Base-by-base conservation (phyloP, 177 flowering plant genomes). In the Vitis hybrid region DNA sequence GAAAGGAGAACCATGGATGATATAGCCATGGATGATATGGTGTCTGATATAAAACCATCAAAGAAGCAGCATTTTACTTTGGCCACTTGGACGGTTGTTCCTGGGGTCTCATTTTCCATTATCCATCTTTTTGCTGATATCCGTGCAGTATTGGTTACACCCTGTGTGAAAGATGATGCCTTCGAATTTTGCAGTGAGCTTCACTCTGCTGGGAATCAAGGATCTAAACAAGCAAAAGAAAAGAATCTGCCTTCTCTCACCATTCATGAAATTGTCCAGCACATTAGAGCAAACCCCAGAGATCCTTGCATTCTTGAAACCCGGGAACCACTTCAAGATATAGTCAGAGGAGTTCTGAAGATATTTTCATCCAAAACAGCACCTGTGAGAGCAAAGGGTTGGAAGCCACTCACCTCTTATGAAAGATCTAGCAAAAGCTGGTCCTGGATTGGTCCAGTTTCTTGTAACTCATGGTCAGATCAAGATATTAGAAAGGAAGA, bases 291-390 rank as follows among this genome's bases (percentile, higher is more conserved):
- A 70, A 94, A 88, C 70, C 99, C 99, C 50, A 90, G 97, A 50
- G 99, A 96, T 81, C 99, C 99, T 74, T 85, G 88, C 71, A 92
- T 96, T 80, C 97, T 96, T 65, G 97, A 96, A 78, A 92, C 91
- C 53, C 96, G 87, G 69, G 98, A 96, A 76, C 97, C 96, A 22
- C 97, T 96, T 72, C 97, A 86, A 73, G 99, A 96, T 84, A 80
- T 96, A 81, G 84, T 96, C 49, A 87, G 96, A 80, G 99, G 99
- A 62, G 97, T 87, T 56, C 73, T 96, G 67, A 94, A 92, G 79
- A 86, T 94, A 73, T 88, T 92, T 71, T 85, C 90, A 65, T 92
- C 98, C 49, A 90, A 82, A 80, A 84, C 96, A 70, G 97, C 99
- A 50, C 99, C 99, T 70, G 76, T 92, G 68, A 98, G 98, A 57